Percentiles rank a stretch among this genome's conserved stretches.
phyloP scores from a whole-genome alignment of 805 yeast genomes.

The Alloascoidea hylecoeti region DNA sequence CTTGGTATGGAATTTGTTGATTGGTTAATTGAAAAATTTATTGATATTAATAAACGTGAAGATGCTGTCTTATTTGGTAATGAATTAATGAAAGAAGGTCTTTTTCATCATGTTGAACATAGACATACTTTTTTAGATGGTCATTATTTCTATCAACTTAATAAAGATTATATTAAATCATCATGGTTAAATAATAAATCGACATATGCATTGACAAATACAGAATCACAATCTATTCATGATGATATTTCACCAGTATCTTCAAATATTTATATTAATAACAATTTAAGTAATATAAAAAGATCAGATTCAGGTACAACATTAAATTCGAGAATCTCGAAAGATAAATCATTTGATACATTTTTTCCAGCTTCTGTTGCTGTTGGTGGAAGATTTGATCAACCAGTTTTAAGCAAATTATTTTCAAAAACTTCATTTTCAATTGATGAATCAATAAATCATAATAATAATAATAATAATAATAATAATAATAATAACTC shows the following conservation, averaged over 20 bases:
- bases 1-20: slow-evolving; percentile 75
- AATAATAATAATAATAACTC: too few species aligned
- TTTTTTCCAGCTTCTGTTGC: slow-evolving; percentile 3
- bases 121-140: slow-evolving; percentile 86
- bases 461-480: too few species aligned
- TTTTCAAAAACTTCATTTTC: not conserved
- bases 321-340: slow-evolving; percentile 1
- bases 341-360: too few species aligned
- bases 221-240: slow-evolving; percentile 4
- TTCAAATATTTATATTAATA: not conserved
- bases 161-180: slow-evolving; percentile 33
- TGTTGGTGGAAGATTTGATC: too few species aligned
- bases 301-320: slow-evolving; percentile 4
- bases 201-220: slow-evolving; percentile 1
- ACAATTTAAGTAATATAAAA: not conserved
- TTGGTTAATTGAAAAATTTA: slow-evolving; percentile 71
- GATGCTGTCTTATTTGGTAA: slow-evolving; percentile 79
- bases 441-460: too few species aligned
- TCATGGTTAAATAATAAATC: slow-evolving; percentile 10
- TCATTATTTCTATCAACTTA: slow-evolving; percentile 73
- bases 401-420: too few species aligned
- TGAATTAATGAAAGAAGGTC: slow-evolving; percentile 49
- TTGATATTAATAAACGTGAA: slow-evolving; percentile 69
- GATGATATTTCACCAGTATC: not conserved
- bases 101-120: slow-evolving; percentile 71